Evolutionary conservation across 2,329 filamentous ascomycete species (phyloP).

Genomic region (Tympanopsis confertula): DNA sequence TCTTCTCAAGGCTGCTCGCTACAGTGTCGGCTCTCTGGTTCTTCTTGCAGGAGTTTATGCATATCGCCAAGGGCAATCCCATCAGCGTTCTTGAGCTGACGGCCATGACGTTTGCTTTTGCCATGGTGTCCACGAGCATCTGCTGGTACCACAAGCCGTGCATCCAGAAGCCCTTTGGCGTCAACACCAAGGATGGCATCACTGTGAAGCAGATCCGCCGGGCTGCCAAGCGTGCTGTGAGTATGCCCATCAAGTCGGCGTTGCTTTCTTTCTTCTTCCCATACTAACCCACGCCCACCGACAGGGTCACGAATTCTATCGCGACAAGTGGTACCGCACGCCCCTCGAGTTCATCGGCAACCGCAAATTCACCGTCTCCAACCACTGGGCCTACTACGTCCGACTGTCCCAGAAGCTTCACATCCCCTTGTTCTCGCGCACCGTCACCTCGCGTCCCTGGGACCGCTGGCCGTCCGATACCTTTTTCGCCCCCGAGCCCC

Average conservation of each 20-base stretch:
- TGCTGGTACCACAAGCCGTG: conserved; percentile 11
- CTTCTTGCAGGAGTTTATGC: conserved; percentile 8
- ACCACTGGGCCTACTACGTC: conserved; percentile 11
- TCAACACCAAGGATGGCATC: conserved; percentile 6
- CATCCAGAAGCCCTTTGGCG: conserved; percentile 3
- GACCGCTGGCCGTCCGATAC: conserved; percentile 12
- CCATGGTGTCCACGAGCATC: conserved; percentile 9
- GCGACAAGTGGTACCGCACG: conserved; percentile 13
- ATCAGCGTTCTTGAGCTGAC: conserved; percentile 15
- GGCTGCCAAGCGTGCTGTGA: conserved; percentile 3
- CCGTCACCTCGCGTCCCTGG: conserved; percentile 8
- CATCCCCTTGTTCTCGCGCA: conserved; percentile 7
- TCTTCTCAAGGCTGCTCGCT: conserved; percentile 9
- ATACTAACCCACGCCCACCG: conserved; percentile 11
- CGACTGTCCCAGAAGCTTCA: conserved; percentile 7
- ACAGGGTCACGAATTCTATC: conserved; percentile 5
- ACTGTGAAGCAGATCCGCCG: conserved; percentile 4
- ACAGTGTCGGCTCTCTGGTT: conserved; percentile 12
- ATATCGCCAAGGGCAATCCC: conserved; percentile 7
- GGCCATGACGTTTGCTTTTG: conserved; percentile 10
- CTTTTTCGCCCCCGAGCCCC: conserved; percentile 5
- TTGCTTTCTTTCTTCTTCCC: too few species aligned
- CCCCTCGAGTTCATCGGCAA: conserved; percentile 18
- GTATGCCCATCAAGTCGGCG: too few species aligned
- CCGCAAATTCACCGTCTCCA: conserved; percentile 6